Conservation (phyloP, 108 stramenopile genomes). For the Skeletonema tropicum region DNA sequence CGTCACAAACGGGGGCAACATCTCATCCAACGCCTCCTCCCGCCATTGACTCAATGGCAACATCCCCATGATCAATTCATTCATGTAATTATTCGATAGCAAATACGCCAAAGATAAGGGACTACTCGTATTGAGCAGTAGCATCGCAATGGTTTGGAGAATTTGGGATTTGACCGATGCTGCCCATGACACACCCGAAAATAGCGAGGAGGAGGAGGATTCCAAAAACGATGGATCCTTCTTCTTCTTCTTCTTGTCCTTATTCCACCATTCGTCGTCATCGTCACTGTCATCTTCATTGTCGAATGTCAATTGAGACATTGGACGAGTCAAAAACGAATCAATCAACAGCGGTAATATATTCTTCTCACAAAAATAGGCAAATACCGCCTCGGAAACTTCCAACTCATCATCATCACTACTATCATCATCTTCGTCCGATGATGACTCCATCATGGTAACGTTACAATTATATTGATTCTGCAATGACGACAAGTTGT, state of each 20-base stretch:
- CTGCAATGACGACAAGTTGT: no score
- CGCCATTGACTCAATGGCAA: slow-evolving; percentile 79
- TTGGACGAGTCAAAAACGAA: slow-evolving; percentile 59
- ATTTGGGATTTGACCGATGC: slow-evolving; percentile 78
- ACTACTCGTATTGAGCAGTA: slow-evolving; percentile 59
- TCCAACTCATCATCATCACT: slow-evolving; percentile 28
- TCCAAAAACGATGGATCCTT: background rate
- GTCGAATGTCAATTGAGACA: slow-evolving; percentile 9
- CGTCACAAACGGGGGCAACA: slow-evolving; percentile 73
- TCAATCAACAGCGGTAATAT: slow-evolving; percentile 77
- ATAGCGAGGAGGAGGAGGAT: slow-evolving; percentile 33
- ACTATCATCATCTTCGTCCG: no score
- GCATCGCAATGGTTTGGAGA: slow-evolving; percentile 61
- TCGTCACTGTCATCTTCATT: slow-evolving; percentile 12
- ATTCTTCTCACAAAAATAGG: slow-evolving; percentile 88
- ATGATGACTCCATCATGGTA: background rate
- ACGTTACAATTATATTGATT: background rate
- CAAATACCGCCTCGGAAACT: slow-evolving; percentile 62
- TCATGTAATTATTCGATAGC: slow-evolving; percentile 82
- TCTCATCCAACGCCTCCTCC: slow-evolving; percentile 68
- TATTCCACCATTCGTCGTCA: slow-evolving; percentile 5
- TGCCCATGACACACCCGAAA: slow-evolving; percentile 73
- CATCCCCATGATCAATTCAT: slow-evolving; percentile 74
- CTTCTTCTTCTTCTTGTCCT: slow-evolving; percentile 10
- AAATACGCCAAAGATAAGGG: slow-evolving; percentile 73